A percentile compares a stretch with the other conserved stretches of the same genome.
Conservation (phyloP, 179 eudicot genomes). For the Silene coronaria region DNA sequence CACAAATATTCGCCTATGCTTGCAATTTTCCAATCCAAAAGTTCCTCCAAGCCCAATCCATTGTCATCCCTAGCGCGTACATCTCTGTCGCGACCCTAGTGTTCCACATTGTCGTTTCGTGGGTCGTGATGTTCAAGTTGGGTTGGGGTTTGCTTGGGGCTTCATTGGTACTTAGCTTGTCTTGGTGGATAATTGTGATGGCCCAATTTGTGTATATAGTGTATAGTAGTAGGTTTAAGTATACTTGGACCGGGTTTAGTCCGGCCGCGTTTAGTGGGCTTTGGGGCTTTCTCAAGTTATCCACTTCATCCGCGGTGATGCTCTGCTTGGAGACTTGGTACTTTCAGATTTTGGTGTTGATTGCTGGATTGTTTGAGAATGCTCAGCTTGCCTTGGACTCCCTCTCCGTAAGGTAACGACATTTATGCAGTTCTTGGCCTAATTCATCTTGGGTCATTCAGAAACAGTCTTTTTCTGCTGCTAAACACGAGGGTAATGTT, state of each 20-base stretch:
- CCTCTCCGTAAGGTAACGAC: constrained; percentile 63
- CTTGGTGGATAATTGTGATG: constrained; percentile 68
- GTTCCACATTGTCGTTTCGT: constrained; percentile 46
- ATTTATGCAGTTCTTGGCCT: too few relatives aligned
- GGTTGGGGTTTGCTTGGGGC: constrained; percentile 71
- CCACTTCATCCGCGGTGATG: constrained; percentile 42
- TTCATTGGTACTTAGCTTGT: constrained; percentile 58
- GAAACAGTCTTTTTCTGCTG: too few relatives aligned
- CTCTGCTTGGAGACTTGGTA: constrained; percentile 63
- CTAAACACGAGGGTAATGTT: too few relatives aligned
- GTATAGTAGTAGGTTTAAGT: constrained; percentile 31
- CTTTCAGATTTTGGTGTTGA: constrained; percentile 51
- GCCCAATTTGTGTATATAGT: constrained; percentile 37
- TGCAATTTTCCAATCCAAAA: constrained; percentile 51
- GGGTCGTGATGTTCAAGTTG: constrained; percentile 47
- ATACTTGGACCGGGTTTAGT: constrained; percentile 48
- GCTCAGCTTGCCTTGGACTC: constrained; percentile 67
- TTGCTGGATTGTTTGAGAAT: constrained; percentile 59
- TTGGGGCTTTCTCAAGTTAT: constrained; percentile 29
- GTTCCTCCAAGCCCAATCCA: constrained; percentile 61
- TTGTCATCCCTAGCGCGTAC: constrained; percentile 37
- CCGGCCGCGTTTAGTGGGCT: constrained; percentile 35
- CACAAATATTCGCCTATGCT: constrained; percentile 44
- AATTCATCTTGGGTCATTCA: too few relatives aligned
- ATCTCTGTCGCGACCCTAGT: constrained; percentile 57